Conservation (phyloP, 371 early-diverging fungal species). For the Chytridium lagenaria region DNA sequence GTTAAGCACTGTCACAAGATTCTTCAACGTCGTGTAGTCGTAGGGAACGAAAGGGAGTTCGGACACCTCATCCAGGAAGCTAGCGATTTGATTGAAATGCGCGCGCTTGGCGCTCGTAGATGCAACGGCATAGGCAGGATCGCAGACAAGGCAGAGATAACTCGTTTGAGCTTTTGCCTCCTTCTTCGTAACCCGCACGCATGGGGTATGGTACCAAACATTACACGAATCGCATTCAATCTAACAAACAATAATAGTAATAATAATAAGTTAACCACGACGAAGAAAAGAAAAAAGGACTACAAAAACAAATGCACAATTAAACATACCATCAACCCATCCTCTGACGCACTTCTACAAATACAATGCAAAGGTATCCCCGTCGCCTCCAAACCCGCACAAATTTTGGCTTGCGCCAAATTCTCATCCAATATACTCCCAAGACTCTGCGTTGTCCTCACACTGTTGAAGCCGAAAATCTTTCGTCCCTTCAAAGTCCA, state of each 20-base stretch:
- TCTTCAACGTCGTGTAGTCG: constrained; percentile 59
- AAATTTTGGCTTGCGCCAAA: background rate
- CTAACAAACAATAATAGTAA: background rate
- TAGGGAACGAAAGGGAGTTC: constrained; percentile 61
- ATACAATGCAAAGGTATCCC: constrained; percentile 7
- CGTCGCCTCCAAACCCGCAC: background rate
- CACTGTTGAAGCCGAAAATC: background rate
- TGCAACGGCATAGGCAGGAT: constrained; percentile 16
- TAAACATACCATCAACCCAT: constrained; percentile 51
- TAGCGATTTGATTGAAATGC: constrained; percentile 23
- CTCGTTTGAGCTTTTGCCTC: constrained; percentile 58
- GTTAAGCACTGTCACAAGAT: constrained; percentile 48
- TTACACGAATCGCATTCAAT: constrained; percentile 81
- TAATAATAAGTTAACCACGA: background rate
- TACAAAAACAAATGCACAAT: background rate
- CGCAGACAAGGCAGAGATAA: constrained; percentile 77
- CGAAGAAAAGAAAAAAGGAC: too few relatives aligned
- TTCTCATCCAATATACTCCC: background rate
- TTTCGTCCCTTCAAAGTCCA: constrained; percentile 16
- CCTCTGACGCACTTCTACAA: constrained; percentile 47
- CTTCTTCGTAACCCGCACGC: constrained; percentile 68
- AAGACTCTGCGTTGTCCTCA: background rate
- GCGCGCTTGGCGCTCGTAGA: background rate
- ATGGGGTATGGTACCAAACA: constrained; percentile 80
- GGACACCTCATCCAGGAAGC: constrained; percentile 54